phyloP scores from a whole-genome alignment of 768 basidiomycete species.

The Psilocybe tampanensis region DNA sequence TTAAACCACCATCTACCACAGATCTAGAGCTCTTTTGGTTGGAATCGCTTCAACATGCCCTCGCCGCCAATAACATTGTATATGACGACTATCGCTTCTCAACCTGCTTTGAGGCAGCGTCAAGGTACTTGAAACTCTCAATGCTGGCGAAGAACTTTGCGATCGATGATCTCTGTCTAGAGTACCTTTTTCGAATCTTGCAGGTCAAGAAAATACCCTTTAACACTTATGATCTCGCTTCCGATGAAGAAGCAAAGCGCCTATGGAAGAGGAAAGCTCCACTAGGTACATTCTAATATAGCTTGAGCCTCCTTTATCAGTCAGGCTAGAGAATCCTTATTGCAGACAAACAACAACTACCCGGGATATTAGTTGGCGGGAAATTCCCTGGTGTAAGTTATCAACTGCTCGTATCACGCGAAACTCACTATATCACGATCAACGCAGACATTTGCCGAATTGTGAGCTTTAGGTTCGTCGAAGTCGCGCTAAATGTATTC shows the following conservation, averaged over 20 bases:
- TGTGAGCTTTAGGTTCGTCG: conserved; percentile 46
- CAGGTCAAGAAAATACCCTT: conserved; percentile 87
- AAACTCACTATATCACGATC: conserved; percentile 10
- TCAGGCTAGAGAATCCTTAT: not conserved
- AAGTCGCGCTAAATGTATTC: not conserved
- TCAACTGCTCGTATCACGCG: not conserved
- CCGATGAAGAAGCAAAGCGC: conserved; percentile 77
- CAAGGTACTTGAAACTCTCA: no score
- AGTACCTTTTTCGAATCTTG: conserved; percentile 79
- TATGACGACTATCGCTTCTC: conserved; percentile 87
- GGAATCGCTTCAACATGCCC: conserved; percentile 45
- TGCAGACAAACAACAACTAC: conserved; percentile 81
- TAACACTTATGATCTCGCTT: conserved; percentile 82
- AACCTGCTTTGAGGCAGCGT: conserved; percentile 73
- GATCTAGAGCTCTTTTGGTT: no score
- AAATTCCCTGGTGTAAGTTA: conserved; percentile 73
- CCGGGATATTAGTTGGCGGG: conserved; percentile 80
- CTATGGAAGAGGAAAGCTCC: conserved; percentile 86
- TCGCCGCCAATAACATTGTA: conserved; percentile 85
- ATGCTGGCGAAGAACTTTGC: no score
- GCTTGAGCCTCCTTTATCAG: not conserved
- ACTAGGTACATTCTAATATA: conserved; percentile 38
- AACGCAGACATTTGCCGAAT: conserved; percentile 67
- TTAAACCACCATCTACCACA: not conserved
- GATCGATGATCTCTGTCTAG: conserved; percentile 36